phyloP scores from a whole-genome alignment of 208 protist species.

The Hexamita inflata region DNA sequence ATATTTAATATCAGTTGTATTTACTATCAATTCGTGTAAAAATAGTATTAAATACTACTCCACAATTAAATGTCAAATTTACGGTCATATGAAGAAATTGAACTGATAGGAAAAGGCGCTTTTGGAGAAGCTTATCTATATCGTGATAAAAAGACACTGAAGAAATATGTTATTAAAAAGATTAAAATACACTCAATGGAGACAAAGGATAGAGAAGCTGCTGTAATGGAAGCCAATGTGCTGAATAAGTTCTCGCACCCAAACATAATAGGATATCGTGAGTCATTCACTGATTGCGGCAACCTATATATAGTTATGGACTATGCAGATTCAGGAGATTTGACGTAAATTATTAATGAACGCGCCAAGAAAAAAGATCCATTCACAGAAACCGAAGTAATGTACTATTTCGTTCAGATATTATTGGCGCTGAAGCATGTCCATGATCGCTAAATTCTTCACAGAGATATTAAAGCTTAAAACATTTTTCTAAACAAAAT shows the following conservation, averaged over 20 bases:
- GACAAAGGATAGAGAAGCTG: conserved; percentile 8
- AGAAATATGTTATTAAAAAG: conserved; percentile 23
- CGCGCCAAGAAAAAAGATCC: conserved; percentile 4
- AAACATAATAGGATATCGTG: conserved; percentile 31
- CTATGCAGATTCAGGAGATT: conserved; percentile 34
- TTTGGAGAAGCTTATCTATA: conserved; percentile 19
- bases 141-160: background rate
- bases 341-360: conserved; percentile 5
- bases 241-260: conserved; percentile 33
- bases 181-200: conserved; percentile 18
- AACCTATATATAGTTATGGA: conserved; percentile 41
- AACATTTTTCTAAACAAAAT: conserved; percentile 51
- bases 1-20: no score
- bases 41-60: no score
- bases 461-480: conserved; percentile 53
- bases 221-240: conserved; percentile 14
- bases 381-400: conserved; percentile 45
- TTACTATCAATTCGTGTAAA: no score
- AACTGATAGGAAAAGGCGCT: conserved; percentile 13
- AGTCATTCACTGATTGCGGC: conserved; percentile 19
- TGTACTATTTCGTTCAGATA: conserved; percentile 51
- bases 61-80: no score
- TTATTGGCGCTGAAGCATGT: conserved; percentile 50
- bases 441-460: conserved; percentile 53
- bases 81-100: conserved; percentile 15